These are phyloP conservation scores for Kwoniella mangroviensis DNA, from an alignment of 768 basidiomycete species.

Conservation along the genomic window DNA sequence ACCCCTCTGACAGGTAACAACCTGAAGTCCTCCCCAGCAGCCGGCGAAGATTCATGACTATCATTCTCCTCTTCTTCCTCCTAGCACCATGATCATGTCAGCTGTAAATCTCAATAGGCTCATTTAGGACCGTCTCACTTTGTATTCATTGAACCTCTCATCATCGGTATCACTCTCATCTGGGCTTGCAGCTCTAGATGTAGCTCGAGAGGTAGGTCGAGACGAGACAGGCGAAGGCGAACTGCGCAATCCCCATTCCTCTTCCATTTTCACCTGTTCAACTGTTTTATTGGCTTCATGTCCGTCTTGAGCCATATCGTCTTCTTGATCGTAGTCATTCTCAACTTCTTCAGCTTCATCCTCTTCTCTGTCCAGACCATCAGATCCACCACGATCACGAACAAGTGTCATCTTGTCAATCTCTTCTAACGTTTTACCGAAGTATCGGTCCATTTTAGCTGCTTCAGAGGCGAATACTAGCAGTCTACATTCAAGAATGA, in stretches of 20 bases:
- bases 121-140: constrained; percentile 15
- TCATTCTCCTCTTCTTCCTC: constrained; percentile 30
- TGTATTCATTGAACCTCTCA: constrained; percentile 4
- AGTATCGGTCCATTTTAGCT: constrained; percentile 43
- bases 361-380: constrained; percentile 23
- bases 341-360: constrained; percentile 58
- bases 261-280: constrained; percentile 33
- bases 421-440: constrained; percentile 43
- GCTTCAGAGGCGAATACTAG: constrained; percentile 49
- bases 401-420: constrained; percentile 39
- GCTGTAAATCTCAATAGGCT: too few species aligned
- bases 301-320: constrained; percentile 59
- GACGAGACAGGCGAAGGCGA: constrained; percentile 13
- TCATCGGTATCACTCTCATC: constrained; percentile 38
- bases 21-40: constrained; percentile 6
- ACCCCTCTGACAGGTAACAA: constrained; percentile 23
- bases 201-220: constrained; percentile 5
- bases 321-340: constrained; percentile 61
- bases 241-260: constrained; percentile 44
- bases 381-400: constrained; percentile 34
- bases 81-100: background rate
- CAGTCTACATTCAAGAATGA: constrained; percentile 28
- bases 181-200: constrained; percentile 8
- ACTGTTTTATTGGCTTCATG: constrained; percentile 17
- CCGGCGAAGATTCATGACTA: constrained; percentile 24